These are phyloP conservation scores for Leucosporidium yakuticum DNA, from an alignment of 768 basidiomycete genomes.

Conservation along the genomic window DNA sequence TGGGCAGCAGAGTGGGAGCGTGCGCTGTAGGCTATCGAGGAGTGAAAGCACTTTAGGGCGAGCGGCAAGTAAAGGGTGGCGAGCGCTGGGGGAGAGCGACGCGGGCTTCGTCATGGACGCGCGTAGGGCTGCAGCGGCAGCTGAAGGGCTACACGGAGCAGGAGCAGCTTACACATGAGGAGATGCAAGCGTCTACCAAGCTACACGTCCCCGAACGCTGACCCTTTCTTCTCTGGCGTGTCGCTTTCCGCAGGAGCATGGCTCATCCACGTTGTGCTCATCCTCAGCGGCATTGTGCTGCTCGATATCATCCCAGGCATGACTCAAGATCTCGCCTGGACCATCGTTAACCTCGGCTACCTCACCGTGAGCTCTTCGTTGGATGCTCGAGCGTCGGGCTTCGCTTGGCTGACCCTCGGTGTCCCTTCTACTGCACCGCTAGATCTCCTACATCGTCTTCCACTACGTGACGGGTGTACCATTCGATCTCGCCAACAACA, in stretches of 20 bases:
- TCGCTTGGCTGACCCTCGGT: not conserved
- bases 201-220: not conserved
- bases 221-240: not conserved
- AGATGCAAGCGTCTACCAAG: not conserved
- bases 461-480: constrained; percentile 97
- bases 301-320: constrained; percentile 92
- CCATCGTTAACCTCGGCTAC: constrained; percentile 82
- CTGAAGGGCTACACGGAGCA: not conserved
- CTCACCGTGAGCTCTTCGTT: constrained; percentile 63
- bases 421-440: constrained; percentile 1
- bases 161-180: not conserved
- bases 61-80: not conserved
- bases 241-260: constrained; percentile 66
- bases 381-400: not conserved
- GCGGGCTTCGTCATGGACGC: not conserved
- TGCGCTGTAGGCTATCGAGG: not conserved
- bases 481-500: constrained; percentile 77
- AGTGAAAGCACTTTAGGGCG: not conserved
- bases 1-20: too few species aligned
- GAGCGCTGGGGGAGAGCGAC: not conserved
- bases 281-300: constrained; percentile 80
- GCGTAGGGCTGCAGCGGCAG: not conserved
- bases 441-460: constrained; percentile 98
- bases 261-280: constrained; percentile 93
- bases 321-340: constrained; percentile 92